phyloP scores from a whole-genome alignment of 345 rosid species.

The Citrus unshiu region DNA sequence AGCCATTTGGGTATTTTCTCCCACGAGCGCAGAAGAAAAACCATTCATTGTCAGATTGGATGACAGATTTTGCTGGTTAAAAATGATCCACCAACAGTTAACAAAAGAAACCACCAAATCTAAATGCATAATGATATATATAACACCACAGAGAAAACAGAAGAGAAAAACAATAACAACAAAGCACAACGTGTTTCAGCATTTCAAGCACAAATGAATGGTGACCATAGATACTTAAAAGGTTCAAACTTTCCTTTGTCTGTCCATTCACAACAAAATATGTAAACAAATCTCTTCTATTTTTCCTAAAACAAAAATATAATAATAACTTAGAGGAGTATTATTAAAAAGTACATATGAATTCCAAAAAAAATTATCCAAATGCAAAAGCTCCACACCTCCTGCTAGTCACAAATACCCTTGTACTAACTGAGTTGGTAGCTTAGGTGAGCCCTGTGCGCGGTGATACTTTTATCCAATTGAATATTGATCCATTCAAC shows the following conservation, averaged over 20 bases:
- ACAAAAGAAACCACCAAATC: neutral
- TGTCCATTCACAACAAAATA: neutral
- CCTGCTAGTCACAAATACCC: no score
- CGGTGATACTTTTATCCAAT: no score
- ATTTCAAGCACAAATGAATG: neutral
- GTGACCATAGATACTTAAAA: neutral
- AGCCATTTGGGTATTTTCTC: constrained; percentile 83
- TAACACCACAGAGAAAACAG: neutral
- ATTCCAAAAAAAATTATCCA: no score
- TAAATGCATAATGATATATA: neutral
- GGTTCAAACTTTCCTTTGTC: neutral
- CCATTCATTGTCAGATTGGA: constrained; percentile 82
- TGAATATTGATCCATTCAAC: no score
- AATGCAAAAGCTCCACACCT: no score
- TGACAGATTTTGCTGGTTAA: constrained; percentile 50
- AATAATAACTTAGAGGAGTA: no score
- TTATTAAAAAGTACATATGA: no score
- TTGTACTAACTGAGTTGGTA: no score
- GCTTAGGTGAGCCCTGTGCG: no score
- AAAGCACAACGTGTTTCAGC: neutral
- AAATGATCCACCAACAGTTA: constrained; percentile 11
- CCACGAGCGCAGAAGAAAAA: constrained; percentile 85
- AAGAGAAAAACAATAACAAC: neutral
- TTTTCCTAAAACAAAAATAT: neutral
- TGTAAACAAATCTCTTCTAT: no score